phyloP scores from a whole-genome alignment of 108 stramenopile genomes.

The Pseudonitzschia delicatissima region DNA sequence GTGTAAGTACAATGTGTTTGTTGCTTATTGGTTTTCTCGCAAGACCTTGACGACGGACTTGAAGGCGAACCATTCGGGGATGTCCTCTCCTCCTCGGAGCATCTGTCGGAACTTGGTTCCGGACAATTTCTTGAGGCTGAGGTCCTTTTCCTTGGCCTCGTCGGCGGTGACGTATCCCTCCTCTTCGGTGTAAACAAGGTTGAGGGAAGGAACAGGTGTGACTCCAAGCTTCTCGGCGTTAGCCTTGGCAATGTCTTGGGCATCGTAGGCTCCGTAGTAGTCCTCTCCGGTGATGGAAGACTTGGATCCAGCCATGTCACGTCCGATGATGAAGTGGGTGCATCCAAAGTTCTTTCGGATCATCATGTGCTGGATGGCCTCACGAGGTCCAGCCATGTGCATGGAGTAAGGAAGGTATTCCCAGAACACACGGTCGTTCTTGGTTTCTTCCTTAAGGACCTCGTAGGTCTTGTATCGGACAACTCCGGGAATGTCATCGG shows the following conservation, averaged over 20 bases:
- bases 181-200: constrained; percentile 97
- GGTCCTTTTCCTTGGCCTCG: constrained; percentile 87
- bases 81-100: constrained; percentile 98
- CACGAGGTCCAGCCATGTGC: constrained; percentile 99
- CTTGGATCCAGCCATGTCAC: constrained; percentile 99
- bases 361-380: constrained; percentile 99
- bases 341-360: constrained; percentile 99
- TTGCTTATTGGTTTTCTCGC: constrained; percentile 61
- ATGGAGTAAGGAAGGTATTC: constrained; percentile 99
- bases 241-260: constrained; percentile 92
- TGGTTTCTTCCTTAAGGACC: constrained; percentile 92
- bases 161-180: constrained; percentile 98
- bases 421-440: constrained; percentile 93
- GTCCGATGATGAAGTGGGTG: constrained; percentile 99
- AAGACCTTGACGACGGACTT: constrained; percentile 94
- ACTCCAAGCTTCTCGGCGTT: constrained; percentile 89
- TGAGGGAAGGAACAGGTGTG: constrained; percentile 90
- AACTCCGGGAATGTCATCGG: constrained; percentile 90
- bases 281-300: constrained; percentile 94
- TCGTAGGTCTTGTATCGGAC: constrained; percentile 98
- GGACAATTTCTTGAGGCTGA: constrained; percentile 87
- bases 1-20: neutral
- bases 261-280: constrained; percentile 99
- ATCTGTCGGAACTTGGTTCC: constrained; percentile 99
- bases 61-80: constrained; percentile 99